Evolutionary conservation across 192 early-diverging fungal genomes (phyloP).

Genomic region (Coemansia sp.): DNA sequence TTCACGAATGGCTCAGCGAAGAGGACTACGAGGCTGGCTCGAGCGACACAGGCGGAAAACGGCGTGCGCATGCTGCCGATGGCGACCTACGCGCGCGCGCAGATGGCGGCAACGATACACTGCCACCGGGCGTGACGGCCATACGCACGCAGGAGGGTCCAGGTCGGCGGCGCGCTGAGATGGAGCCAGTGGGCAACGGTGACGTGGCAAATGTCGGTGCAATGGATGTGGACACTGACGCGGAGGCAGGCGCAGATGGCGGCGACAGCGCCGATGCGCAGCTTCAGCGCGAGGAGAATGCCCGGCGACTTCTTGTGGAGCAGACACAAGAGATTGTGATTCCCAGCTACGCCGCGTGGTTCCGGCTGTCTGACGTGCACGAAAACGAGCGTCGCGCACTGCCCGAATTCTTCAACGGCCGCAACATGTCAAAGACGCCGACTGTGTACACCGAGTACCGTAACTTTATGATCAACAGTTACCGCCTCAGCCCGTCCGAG

Average conservation of each 20-base stretch:
- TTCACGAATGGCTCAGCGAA: slow-evolving; percentile 83
- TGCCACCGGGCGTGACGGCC: slow-evolving; percentile 20
- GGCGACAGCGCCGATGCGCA: slow-evolving; percentile 29
- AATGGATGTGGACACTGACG: slow-evolving; percentile 28
- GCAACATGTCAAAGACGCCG: slow-evolving; percentile 91
- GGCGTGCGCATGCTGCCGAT: slow-evolving; percentile 35
- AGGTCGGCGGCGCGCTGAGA: slow-evolving; percentile 31
- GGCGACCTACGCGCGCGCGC: slow-evolving; percentile 32
- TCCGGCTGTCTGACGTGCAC: slow-evolving; percentile 73
- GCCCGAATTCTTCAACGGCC: slow-evolving; percentile 95
- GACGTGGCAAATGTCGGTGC: slow-evolving; percentile 32
- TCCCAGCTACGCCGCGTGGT: slow-evolving; percentile 95
- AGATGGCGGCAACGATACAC: slow-evolving; percentile 24
- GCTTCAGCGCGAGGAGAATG: slow-evolving; percentile 61
- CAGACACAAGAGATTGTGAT: slow-evolving; percentile 72
- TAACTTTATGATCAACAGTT: slow-evolving; percentile 98
- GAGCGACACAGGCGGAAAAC: slow-evolving; percentile 42
- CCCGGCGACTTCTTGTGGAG: slow-evolving; percentile 61
- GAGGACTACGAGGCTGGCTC: slow-evolving; percentile 72
- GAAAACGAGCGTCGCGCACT: slow-evolving; percentile 84
- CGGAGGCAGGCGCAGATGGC: slow-evolving; percentile 30
- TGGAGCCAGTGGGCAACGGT: slow-evolving; percentile 37
- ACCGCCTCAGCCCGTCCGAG: slow-evolving; percentile 90
- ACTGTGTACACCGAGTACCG: slow-evolving; percentile 91
- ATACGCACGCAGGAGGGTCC: slow-evolving; percentile 18